Conservation (phyloP, 2,329 filamentous ascomycete species). For the Beauveria australis region DNA sequence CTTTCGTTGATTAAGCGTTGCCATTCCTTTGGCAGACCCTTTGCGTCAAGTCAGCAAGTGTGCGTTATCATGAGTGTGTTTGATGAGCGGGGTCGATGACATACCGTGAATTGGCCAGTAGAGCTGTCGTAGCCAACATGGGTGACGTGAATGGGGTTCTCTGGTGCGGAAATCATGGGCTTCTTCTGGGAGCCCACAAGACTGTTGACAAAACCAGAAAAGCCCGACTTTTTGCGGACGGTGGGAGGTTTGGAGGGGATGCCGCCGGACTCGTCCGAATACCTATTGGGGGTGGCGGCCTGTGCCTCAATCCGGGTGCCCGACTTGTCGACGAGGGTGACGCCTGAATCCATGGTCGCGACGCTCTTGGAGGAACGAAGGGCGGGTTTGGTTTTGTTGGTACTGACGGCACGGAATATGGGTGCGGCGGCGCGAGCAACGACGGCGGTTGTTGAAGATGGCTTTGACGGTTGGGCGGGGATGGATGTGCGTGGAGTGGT, state of each 20-base stretch:
- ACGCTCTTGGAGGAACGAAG: conserved; percentile 57
- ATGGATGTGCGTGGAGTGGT: conserved; percentile 17
- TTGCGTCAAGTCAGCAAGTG: conserved; percentile 16
- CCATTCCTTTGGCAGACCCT: conserved; percentile 97
- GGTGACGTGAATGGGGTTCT: conserved; percentile 95
- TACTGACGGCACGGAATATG: conserved; percentile 37
- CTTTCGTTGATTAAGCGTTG: conserved; percentile 91
- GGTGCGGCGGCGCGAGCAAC: conserved; percentile 39
- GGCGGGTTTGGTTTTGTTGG: conserved; percentile 36
- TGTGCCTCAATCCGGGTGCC: conserved; percentile 23
- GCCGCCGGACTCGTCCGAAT: conserved; percentile 62
- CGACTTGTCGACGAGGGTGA: conserved; percentile 21
- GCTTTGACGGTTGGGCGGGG: conserved; percentile 22
- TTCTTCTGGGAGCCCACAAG: conserved; percentile 77
- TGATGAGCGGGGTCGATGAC: conserved; percentile 26
- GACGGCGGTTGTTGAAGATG: conserved; percentile 19
- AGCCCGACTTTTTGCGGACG: conserved; percentile 76
- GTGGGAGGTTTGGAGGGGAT: conserved; percentile 53
- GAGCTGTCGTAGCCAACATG: conserved; percentile 96
- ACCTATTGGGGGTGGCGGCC: conserved; percentile 53
- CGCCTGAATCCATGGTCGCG: conserved; percentile 26
- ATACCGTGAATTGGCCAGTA: conserved; percentile 91
- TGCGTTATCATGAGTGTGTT: conserved; percentile 12
- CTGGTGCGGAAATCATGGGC: conserved; percentile 91
- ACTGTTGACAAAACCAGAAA: conserved; percentile 81